Evolutionary conservation across 768 basidiomycete genomes (phyloP), one percentile per base, ranked within the genome.

Genomic region (Rhizopogon rudus): DNA sequence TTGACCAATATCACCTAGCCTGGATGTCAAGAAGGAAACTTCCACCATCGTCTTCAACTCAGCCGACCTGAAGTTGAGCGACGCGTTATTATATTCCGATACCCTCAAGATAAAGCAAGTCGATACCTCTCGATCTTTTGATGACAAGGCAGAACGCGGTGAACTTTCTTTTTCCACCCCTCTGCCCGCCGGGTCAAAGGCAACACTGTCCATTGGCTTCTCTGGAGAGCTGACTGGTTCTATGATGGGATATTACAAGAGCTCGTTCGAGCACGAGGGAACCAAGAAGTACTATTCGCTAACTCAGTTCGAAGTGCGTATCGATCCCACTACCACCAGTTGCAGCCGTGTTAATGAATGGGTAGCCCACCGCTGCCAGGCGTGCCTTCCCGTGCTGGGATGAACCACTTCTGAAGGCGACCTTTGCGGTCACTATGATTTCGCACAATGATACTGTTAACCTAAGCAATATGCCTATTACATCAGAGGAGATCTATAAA

Each of bases 331-430:
- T 17, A 44, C 28, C 28, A 25, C 4, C 4, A 25, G 0, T 14
- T 37, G 44, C 6, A 5, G 39, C 9, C 10, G 8, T 40, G 20
- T 20, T 57, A 49, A 44, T 44, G 29, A 14, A 51, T 52, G 16
- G 33, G 8, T 60, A 96, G 87, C 86, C 94, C 40, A 96, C 91
- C 40, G 86, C 86, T 56, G 94, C 95, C 8, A 77, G 94, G 49
- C 79, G 82, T 41, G 83, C 87, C 6, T 90, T 92, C 69, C 91
- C 91, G 28, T 91, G 87, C 74, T 96, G 91, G 91, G 95, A 97
- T 66, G 94, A 97, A 66, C 96, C 95, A 14, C 77, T 83, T 39
- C 77, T 95, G 61, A 98, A 98, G 69, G 88, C 93, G 0, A 93
- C 87, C 2, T 91, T 87, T 66, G 64, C 79, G 0, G 74, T 93